Base-by-base conservation (phyloP, 2,329 filamentous ascomycete genomes). In the Chaetomium sp. region DNA sequence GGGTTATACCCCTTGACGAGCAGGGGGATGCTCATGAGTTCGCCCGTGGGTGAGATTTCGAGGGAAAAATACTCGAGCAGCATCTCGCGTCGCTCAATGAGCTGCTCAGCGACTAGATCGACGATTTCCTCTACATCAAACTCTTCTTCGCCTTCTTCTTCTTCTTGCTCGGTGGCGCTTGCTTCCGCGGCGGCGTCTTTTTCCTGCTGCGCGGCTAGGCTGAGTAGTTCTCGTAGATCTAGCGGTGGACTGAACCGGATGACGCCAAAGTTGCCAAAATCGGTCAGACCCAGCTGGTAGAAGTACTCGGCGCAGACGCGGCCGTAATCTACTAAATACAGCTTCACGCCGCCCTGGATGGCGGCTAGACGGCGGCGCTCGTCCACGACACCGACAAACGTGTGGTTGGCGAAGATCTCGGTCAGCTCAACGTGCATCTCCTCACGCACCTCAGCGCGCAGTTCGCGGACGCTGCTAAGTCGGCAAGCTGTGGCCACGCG, bases 271-370 rank as follows among this genome's bases (percentile, higher is more conserved):
- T 99, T 99, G 1, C 88, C 90, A 71, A 99, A 99, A 67, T 99
- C 91, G 0, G 91, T 95, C 38, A 99, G 79, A 0, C 91, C 92
- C 19, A 97, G 74, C 72, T 99, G 94, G 73, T 99, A 99, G 70
- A 97, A 95, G 69, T 92, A 95, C 65, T 97, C 92, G 59, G 85
- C 88, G 69, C 84, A 88, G 1, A 88, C 75, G 68, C 92, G 85
- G 9, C 91, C 94, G 67, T 99, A 99, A 71, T 99, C 94, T 52
- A 99, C 79, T 27, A 99, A 81, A 69, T 88, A 96, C 6, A 99
- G 80, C 68, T 91, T 95, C 7, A 97, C 87, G 11, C 92, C 94
- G 38, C 89, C 86, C 72, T 99, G 94, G 40, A 99, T 88, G 12
- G 94, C 91, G n/a, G 86, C 91, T 10, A 99, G 82, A 9, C 94